Evolutionary conservation across 352 stramenopile species (phyloP).

Genomic region (Phytophthora kernoviae): DNA sequence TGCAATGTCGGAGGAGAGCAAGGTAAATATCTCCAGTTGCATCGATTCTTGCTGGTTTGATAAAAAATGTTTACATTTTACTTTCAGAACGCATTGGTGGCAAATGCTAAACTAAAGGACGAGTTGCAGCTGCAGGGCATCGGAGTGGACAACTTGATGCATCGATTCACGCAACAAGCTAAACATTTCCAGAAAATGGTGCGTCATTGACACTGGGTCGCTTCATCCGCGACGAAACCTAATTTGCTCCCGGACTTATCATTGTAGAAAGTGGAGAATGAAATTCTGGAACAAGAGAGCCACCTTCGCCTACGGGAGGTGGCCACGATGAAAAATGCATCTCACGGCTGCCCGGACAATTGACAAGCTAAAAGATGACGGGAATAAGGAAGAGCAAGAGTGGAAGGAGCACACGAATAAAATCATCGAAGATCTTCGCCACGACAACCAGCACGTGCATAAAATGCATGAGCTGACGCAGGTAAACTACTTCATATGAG

Average conservation of each 20-base stretch:
- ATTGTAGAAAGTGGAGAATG: constrained; percentile 78
- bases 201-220: background rate
- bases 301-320: constrained; percentile 67
- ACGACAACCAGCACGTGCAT: constrained; percentile 65
- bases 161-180: constrained; percentile 69
- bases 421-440: constrained; percentile 59
- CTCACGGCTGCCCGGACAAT: constrained; percentile 56
- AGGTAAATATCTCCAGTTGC: constrained; percentile 29
- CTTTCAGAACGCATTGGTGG: constrained; percentile 68
- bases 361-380: constrained; percentile 65
- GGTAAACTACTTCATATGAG: constrained; percentile 19
- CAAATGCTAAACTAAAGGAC: constrained; percentile 83
- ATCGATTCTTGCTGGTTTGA: background rate
- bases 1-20: constrained; percentile 84
- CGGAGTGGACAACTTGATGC: constrained; percentile 82
- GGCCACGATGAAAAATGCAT: constrained; percentile 63
- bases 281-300: constrained; percentile 75
- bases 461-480: constrained; percentile 59
- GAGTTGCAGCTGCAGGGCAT: constrained; percentile 81
- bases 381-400: constrained; percentile 52
- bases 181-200: constrained; percentile 79
- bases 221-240: too few species aligned
- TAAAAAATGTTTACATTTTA: background rate
- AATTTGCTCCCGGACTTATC: background rate
- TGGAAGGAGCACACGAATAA: constrained; percentile 60